Percentiles rank a stretch among this genome's conserved stretches.
Evolutionary conservation across 768 basidiomycete species (phyloP).

Genomic region (Lenzites betulinus): DNA sequence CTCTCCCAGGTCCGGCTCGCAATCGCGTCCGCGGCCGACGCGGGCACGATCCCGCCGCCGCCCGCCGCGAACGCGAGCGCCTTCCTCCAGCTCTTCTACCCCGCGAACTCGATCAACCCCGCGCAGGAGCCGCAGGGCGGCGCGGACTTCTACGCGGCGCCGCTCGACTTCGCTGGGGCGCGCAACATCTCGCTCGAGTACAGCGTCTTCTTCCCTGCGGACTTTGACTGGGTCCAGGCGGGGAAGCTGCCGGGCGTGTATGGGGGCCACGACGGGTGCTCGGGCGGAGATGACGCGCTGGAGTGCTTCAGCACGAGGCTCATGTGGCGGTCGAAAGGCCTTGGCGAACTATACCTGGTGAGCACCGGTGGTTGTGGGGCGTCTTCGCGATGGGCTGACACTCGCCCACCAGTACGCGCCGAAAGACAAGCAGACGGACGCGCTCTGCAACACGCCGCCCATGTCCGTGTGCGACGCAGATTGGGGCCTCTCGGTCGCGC

Average conservation of each 20-base stretch:
- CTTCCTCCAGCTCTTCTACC: constrained; percentile 66
- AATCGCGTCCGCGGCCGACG: constrained; percentile 4
- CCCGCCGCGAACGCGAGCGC: constrained; percentile 36
- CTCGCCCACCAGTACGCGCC: constrained; percentile 64
- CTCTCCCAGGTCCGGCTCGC: constrained; percentile 17
- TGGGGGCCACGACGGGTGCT: constrained; percentile 66
- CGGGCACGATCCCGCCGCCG: constrained; percentile 17
- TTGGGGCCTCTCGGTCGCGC: constrained; percentile 76
- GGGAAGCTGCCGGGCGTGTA: constrained; percentile 87
- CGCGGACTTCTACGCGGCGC: constrained; percentile 64
- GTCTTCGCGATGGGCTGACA: neutral
- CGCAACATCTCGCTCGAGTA: constrained; percentile 62
- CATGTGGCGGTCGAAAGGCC: constrained; percentile 76
- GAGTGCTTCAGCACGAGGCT: constrained; percentile 82
- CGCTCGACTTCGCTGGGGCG: constrained; percentile 48
- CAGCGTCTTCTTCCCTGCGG: constrained; percentile 72
- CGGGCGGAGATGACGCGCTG: constrained; percentile 70
- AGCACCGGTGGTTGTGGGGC: constrained; percentile 25
- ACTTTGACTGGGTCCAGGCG: constrained; percentile 77
- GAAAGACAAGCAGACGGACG: constrained; percentile 62
- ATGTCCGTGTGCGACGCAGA: constrained; percentile 60
- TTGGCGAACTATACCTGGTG: constrained; percentile 78
- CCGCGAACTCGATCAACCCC: constrained; percentile 70
- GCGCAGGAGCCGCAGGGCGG: constrained; percentile 64
- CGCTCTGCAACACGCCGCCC: constrained; percentile 57